Base-by-base conservation (phyloP, 1,139 yeast genomes). In the Yamadazyma aaseri region DNA sequence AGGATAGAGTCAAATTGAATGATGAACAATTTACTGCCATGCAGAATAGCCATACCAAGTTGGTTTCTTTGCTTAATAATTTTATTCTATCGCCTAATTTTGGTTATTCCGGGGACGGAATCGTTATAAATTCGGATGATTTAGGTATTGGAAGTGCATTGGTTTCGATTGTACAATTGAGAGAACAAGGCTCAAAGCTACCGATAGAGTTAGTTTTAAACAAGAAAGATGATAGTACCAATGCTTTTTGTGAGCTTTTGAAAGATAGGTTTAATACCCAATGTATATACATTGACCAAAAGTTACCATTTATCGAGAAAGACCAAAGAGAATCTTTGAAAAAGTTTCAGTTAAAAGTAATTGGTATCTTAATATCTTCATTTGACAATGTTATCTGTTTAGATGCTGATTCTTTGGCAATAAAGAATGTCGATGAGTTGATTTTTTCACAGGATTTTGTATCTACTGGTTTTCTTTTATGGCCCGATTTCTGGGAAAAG, bases 401-500 rank as follows among this genome's bases (percentile, higher is more conserved):
- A 24, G 73, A 66, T 42, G 58, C 68, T 2, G 69, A 62, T 40
- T 60, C 55, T 39, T 48, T 63, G 39, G 63, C 71, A 1, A 45
- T 64, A 23, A 51, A 50, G 34, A 60, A 63, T 35, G 55, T 64
- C 1, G 70, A 64, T 40, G 32, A 41, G 4, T 44, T 65, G 18
- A 35, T 66, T 5, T 35, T 39, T 18, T 35, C 55, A 7, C 58
- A 55, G 27, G 58, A 62, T 2, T 65, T 49, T 39, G 34, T 55
- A 24, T 39, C 55, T n/a, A 47, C 59, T 2, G 55, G 58, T 22
- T 62, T 60, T 47, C 36, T 66, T 5, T 38, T 65, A 26, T 66
- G 71, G 71, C 71, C 71, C 1, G 68, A 64, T 41, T 42, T 56
- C 29, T 64, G 68, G 68, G 65, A 57, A 26, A 59, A 60, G 40